Conservation (phyloP, 371 early-diverging fungal species). For the Smittium mucronatum region DNA sequence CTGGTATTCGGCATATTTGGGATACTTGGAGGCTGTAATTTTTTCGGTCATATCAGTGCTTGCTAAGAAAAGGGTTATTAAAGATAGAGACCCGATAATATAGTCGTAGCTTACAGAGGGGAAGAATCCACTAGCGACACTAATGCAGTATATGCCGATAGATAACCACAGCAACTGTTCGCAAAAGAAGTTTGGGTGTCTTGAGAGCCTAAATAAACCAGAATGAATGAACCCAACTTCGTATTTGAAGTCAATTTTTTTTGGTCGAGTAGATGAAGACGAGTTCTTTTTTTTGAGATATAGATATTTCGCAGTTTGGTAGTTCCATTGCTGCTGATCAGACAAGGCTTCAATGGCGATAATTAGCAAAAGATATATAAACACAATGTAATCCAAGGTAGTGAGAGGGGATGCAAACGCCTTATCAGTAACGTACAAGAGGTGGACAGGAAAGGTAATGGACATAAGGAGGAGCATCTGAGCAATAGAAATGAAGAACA, state of each 20-base stretch:
- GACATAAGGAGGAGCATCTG: conserved; percentile 36
- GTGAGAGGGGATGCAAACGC: neutral
- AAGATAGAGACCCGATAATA: conserved; percentile 38
- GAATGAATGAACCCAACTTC: conserved; percentile 50
- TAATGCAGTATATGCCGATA: conserved; percentile 47
- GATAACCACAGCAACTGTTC: conserved; percentile 56
- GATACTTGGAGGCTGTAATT: conserved; percentile 55
- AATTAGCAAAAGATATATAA: conserved; percentile 33
- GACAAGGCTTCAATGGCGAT: conserved; percentile 51
- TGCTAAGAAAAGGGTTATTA: conserved; percentile 57
- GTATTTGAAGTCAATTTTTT: neutral
- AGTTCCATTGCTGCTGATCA: conserved; percentile 72
- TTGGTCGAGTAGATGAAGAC: conserved; percentile 21
- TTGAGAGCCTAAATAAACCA: conserved; percentile 58
- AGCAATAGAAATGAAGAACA: conserved; percentile 55
- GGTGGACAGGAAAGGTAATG: conserved; percentile 39
- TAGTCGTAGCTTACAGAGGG: neutral
- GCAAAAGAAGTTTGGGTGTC: conserved; percentile 75
- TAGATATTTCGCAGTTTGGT: conserved; percentile 45
- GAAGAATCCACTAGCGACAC: conserved; percentile 17
- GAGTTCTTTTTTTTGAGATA: conserved; percentile 26
- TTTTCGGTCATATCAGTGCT: conserved; percentile 64
- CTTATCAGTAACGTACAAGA: neutral
- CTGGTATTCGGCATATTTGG: conserved; percentile 53
- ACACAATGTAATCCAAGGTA: conserved; percentile 37